Conservation (phyloP, 441 rosid species). For the Syzygium malaccense region DNA sequence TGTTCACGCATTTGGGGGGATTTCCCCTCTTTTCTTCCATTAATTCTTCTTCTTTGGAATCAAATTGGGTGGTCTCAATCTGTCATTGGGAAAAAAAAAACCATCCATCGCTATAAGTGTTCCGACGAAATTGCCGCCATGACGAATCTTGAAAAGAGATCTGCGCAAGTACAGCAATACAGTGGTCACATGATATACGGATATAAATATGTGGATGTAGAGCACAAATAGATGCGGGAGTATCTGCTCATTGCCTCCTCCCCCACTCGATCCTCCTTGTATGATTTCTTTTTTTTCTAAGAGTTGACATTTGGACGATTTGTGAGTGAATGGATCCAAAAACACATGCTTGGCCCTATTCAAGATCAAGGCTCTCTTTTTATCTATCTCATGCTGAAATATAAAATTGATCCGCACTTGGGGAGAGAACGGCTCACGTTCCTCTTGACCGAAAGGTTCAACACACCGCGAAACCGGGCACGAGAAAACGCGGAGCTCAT, state of each 20-base stretch:
- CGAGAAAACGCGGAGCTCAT: not conserved
- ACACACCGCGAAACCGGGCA: not conserved
- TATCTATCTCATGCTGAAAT: not conserved
- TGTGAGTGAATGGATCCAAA: not conserved
- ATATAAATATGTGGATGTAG: not conserved
- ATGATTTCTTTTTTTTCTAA: not conserved
- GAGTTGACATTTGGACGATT: not conserved
- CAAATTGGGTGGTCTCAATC: not conserved
- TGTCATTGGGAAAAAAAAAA: not conserved
- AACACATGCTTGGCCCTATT: not conserved
- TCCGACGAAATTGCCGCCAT: rapidly evolving
- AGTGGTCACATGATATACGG: not conserved
- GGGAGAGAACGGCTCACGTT: too few relatives aligned
- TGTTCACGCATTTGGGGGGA: not conserved
- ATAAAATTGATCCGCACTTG: not conserved
- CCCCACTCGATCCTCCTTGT: not conserved
- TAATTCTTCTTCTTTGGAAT: not conserved
- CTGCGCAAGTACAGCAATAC: too few relatives aligned
- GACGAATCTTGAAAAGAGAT: not conserved
- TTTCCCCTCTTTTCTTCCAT: not conserved
- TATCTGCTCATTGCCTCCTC: not conserved
- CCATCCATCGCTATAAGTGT: not conserved
- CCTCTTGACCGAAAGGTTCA: not conserved
- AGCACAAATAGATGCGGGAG: not conserved
- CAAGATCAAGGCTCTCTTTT: not conserved